A percentile compares a stretch with the other conserved stretches of the same genome.
phyloP scores from a whole-genome alignment of 1,139 yeast species.

The Pichia cactophila region DNA sequence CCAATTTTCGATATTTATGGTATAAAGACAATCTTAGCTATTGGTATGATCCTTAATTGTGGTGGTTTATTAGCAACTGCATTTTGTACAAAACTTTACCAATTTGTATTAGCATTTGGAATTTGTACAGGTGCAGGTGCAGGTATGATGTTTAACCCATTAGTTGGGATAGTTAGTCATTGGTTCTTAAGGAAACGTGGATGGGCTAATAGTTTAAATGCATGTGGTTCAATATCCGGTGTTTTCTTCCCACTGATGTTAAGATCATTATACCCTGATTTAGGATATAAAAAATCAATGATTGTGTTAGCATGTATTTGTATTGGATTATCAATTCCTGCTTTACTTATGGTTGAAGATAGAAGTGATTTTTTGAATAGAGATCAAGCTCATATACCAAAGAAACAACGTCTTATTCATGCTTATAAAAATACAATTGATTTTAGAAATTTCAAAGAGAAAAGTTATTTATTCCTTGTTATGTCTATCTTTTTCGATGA shows the following conservation, averaged over 20 bases:
- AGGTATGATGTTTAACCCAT: constrained; percentile 49
- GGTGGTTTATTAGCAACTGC: constrained; percentile 50
- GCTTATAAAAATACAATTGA: constrained; percentile 35
- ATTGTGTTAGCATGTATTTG: constrained; percentile 48
- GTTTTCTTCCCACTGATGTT: constrained; percentile 54
- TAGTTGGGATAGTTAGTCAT: constrained; percentile 53
- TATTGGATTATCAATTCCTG: constrained; percentile 32
- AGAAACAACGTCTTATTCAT: constrained; percentile 28
- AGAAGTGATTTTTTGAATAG: constrained; percentile 26
- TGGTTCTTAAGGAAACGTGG: constrained; percentile 56
- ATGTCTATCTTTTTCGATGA: constrained; percentile 22
- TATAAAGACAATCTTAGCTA: constrained; percentile 37
- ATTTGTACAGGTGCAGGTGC: constrained; percentile 50
- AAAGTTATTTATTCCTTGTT: constrained; percentile 28
- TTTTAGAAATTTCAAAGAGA: constrained; percentile 37
- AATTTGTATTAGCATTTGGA: constrained; percentile 53
- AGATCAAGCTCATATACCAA: constrained; percentile 6
- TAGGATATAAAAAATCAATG: constrained; percentile 56
- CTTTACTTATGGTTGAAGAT: constrained; percentile 16
- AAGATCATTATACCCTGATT: constrained; percentile 39
- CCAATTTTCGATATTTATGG: constrained; percentile 61
- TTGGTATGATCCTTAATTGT: constrained; percentile 41
- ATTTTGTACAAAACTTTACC: constrained; percentile 42
- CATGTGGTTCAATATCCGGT: constrained; percentile 58
- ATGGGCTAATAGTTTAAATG: constrained; percentile 50